phyloP scores from a whole-genome alignment of 805 yeast genomes.

The Ogataea salicorniae region DNA sequence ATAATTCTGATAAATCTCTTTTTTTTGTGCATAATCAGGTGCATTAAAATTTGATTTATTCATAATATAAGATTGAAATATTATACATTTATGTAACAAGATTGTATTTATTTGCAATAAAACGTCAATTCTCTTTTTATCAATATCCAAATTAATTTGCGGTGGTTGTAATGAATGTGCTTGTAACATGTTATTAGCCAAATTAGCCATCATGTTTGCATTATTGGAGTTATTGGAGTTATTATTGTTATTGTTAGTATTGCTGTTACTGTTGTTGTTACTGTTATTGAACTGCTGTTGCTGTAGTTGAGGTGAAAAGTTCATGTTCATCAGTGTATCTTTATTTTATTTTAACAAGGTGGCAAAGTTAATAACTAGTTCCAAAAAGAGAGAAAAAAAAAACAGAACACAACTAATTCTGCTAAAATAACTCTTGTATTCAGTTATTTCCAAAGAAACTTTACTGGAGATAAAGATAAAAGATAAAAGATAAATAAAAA shows the following conservation, averaged over 20 bases:
- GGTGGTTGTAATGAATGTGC: conserved; percentile 27
- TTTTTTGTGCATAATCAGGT: conserved; percentile 23
- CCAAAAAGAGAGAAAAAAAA: too few species aligned
- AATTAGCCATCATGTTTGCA: conserved; percentile 1
- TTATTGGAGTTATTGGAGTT: not conserved
- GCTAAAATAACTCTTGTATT: too few species aligned
- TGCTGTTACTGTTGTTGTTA: conserved; percentile 1
- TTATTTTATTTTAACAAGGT: too few species aligned
- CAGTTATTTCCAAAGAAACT: too few species aligned
- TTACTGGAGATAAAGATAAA: too few species aligned
- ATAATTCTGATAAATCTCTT: conserved; percentile 29
- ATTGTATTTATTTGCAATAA: conserved; percentile 32
- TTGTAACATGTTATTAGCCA: conserved; percentile 19
- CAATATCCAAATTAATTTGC: conserved; percentile 25
- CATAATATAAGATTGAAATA: conserved; percentile 24
- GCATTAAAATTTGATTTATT: conserved; percentile 17
- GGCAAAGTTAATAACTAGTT: too few species aligned
- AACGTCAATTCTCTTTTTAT: conserved; percentile 31
- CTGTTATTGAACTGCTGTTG: conserved; percentile 5
- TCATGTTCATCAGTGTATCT: not conserved
- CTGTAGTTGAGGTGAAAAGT: conserved; percentile 1
- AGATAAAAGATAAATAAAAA: too few species aligned
- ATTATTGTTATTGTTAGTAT: not conserved
- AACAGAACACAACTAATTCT: too few species aligned
- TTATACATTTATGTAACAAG: conserved; percentile 28